These are phyloP conservation scores for Ramaria rubella DNA, from an alignment of 768 basidiomycete genomes.

Conservation along the genomic window DNA sequence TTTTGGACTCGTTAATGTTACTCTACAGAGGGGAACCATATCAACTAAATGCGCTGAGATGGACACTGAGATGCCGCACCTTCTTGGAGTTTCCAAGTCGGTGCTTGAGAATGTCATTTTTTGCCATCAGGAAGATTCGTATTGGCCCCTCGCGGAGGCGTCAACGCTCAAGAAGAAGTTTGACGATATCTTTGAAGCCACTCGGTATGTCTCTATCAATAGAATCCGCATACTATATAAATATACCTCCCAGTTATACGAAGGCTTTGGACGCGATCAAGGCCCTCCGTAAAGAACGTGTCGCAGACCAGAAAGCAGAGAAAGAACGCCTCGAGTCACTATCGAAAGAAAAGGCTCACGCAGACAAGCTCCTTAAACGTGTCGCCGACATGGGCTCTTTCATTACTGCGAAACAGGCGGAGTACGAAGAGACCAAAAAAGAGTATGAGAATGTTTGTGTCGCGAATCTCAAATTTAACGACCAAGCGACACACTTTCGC, in stretches of 20 bases:
- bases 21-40: slow-evolving; percentile 67
- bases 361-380: slow-evolving; percentile 73
- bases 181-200: slow-evolving; percentile 99
- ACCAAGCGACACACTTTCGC: slow-evolving; percentile 77
- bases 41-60: slow-evolving; percentile 98
- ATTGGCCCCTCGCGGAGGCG: slow-evolving; percentile 94
- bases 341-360: slow-evolving; percentile 73
- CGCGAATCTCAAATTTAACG: slow-evolving; percentile 74
- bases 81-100: slow-evolving; percentile 95
- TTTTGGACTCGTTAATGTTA: neutral
- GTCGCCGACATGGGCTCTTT: slow-evolving; percentile 51
- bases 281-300: slow-evolving; percentile 79
- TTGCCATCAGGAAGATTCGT: slow-evolving; percentile 98
- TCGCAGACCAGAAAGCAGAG: slow-evolving; percentile 87
- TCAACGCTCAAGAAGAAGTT: slow-evolving; percentile 95
- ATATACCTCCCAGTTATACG: slow-evolving; percentile 61
- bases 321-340: slow-evolving; percentile 78
- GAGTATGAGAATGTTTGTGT: slow-evolving; percentile 58
- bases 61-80: slow-evolving; percentile 86
- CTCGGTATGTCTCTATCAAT: slow-evolving; percentile 48
- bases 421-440: slow-evolving; percentile 64
- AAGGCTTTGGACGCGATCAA: slow-evolving; percentile 95
- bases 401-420: slow-evolving; percentile 65
- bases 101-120: slow-evolving; percentile 99
- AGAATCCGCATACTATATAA: neutral